Evolutionary conservation across 495 filamentous ascomycete species (phyloP).

Genomic region (Podospora pseudopauciseta): DNA sequence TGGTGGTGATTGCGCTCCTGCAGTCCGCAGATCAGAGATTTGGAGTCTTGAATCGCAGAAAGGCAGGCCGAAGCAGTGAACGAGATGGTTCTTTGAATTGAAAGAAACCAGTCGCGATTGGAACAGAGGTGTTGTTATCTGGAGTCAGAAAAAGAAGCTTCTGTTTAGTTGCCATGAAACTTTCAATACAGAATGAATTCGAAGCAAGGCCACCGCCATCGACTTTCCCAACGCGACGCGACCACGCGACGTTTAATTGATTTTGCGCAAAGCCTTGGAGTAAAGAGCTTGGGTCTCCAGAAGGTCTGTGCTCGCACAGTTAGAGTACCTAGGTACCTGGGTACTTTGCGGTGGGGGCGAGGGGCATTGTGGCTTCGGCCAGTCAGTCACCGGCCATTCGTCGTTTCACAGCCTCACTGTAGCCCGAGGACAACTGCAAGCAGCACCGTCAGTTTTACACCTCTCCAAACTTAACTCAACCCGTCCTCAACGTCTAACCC

Average conservation of each 20-base stretch:
- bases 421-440: neutral
- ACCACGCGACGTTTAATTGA: conserved; percentile 29
- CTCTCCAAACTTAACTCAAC: neutral
- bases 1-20: conserved; percentile 18
- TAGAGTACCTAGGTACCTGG: neutral
- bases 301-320: neutral
- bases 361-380: conserved; percentile 6
- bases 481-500: neutral
- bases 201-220: neutral
- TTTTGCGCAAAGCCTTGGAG: neutral
- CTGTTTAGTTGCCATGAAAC: neutral
- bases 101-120: neutral
- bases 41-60: neutral
- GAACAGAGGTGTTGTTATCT: neutral
- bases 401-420: neutral
- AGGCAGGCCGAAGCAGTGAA: no score
- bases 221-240: conserved; percentile 12
- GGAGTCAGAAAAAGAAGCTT: neutral
- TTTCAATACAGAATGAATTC: neutral
- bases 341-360: neutral
- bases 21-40: neutral
- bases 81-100: neutral
- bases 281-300: neutral
- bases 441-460: neutral
- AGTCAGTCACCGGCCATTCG: conserved; percentile 12